Evolutionary conservation across 1,284 basidiomycete species (phyloP), one percentile per base, ranked within the genome.

Genomic region (Schizophyllum amplum): DNA sequence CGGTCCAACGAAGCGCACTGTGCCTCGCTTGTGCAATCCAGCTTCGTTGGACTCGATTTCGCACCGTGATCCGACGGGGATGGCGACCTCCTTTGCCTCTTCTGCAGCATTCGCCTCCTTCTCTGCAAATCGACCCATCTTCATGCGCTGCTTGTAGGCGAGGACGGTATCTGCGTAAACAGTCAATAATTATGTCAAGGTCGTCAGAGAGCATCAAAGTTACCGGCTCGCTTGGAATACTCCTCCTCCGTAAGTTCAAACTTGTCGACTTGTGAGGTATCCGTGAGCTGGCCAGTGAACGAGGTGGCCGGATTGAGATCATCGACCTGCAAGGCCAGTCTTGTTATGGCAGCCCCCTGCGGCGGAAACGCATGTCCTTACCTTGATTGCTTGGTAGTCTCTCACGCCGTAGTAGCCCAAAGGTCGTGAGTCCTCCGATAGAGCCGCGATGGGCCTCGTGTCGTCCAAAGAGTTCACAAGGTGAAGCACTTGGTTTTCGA

Each of bases 251-350:
- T 88, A 58, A 98, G 72, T 73, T 98, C 94, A 65, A 95, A 98
- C 69, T 98, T 98, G 46, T 97, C 85, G 1, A 97, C 94, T 69
- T 89, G 83, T 0, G 86, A 86, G 4, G 90, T 80, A 69, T 98
- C 95, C 4, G 86, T 84, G 59, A 89, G 83, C 67, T 94, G 90
- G 1, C 89, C 90, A 0, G 89, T 88, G 56, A 90, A 78, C 13
- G 84, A 83, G 0, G 69, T 72, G 1, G 86, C 77, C 1, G 92
- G 92, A 66, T 94, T 86, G 21, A 80, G 82, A 65, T 93, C 92
- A 56, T 80, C 78, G 9, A 94, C 85, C 92, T 94, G 59, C 4
- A 46, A 23, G 42, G 21, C n/a, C 33, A n/a, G 59, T 24, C 20
- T 55, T 24, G 25, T 47, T 52, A 22, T 51, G 27, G 11, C n/a